Evolutionary conservation across 106 monocot species (phyloP).

Genomic region (Dioscorea alata): DNA sequence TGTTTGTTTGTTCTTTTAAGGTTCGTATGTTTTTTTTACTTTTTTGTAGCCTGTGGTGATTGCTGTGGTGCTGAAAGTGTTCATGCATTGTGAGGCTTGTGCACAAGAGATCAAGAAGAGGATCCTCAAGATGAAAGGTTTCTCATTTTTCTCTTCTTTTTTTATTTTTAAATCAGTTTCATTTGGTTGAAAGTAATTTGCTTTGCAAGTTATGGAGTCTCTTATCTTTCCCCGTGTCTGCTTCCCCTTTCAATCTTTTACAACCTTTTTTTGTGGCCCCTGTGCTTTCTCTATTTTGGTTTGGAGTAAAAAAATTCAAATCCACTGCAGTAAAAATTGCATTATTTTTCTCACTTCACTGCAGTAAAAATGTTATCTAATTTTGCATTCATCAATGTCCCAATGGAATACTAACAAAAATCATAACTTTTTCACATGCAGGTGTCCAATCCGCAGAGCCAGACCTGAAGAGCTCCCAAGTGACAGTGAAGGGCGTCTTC

Average conservation of each 20-base stretch:
- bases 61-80: constrained; percentile 65
- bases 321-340: too few species aligned
- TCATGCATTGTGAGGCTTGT: constrained; percentile 99
- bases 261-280: too few species aligned
- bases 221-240: too few species aligned
- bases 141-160: background rate
- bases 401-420: background rate
- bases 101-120: constrained; percentile 81
- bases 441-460: constrained; percentile 65
- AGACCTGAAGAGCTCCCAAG: constrained; percentile 63
- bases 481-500: constrained; percentile 68
- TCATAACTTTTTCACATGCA: constrained; percentile 6
- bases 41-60: constrained; percentile 55
- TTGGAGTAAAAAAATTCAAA: too few species aligned
- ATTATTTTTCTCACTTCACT: too few species aligned
- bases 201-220: too few species aligned
- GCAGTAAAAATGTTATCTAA: too few species aligned
- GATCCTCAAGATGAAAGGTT: constrained; percentile 92
- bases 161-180: background rate
- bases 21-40: background rate
- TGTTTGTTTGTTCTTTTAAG: background rate
- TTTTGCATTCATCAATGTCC: background rate
- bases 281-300: too few species aligned
- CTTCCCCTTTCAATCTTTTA: too few species aligned
- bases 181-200: too few species aligned